phyloP scores from a whole-genome alignment of 163 green algal species.

The Chloromonas sp. region DNA sequence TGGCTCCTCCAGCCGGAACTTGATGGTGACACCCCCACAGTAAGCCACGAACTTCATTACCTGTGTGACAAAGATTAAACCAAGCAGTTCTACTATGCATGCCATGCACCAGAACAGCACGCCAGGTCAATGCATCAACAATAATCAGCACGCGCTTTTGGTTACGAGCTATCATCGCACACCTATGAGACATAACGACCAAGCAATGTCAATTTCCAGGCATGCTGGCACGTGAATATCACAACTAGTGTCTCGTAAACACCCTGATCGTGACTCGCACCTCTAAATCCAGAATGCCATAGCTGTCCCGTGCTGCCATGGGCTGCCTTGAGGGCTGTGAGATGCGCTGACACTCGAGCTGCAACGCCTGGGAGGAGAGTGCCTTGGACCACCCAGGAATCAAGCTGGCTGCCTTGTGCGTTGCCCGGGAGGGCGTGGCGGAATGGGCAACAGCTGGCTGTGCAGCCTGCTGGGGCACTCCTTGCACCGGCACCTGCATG shows the following conservation, averaged over 20 bases:
- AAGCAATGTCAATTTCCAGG: too few species aligned
- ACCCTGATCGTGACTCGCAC: background rate
- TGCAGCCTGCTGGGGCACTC: too few species aligned
- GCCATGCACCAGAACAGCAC: background rate
- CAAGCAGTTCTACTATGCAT: background rate
- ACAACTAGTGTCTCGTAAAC: background rate
- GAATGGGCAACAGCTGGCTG: too few species aligned
- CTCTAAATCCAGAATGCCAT: conserved; percentile 28
- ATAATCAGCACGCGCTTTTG: background rate
- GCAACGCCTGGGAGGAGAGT: conserved; percentile 43
- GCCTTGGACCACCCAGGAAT: conserved; percentile 50
- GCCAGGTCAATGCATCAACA: background rate
- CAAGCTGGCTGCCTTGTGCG: conserved; percentile 27
- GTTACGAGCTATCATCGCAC: too few species aligned
- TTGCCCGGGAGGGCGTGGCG: too few species aligned
- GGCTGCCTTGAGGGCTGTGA: conserved; percentile 20
- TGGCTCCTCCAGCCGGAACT: conserved; percentile 45
- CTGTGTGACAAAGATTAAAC: conserved; percentile 10
- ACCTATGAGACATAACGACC: too few species aligned
- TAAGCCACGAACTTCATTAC: conserved; percentile 63
- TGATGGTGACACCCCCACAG: conserved; percentile 52
- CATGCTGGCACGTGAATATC: too few species aligned
- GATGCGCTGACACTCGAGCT: conserved; percentile 52
- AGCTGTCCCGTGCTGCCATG: conserved; percentile 24
- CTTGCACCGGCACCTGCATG: too few species aligned